These are phyloP conservation scores for Taxawa tesnikishii DNA, from an alignment of 2,329 filamentous ascomycete genomes.

Conservation along the genomic window DNA sequence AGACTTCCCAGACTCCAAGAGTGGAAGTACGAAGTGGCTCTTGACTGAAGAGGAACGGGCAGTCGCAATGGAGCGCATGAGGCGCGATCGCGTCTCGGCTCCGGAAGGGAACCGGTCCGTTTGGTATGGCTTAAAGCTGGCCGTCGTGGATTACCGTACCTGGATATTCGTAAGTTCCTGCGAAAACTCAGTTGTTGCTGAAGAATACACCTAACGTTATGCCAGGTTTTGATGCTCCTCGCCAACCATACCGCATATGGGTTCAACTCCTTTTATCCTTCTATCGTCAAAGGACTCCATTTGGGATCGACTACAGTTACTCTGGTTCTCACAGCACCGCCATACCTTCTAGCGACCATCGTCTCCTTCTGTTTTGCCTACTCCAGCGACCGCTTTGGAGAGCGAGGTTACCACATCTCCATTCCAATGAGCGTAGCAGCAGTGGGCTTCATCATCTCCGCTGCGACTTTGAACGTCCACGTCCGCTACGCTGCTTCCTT, in stretches of 20 bases:
- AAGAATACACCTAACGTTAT: conserved; percentile 16
- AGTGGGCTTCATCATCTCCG: conserved; percentile 47
- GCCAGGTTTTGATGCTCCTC: conserved; percentile 4
- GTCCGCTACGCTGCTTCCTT: conserved; percentile 50
- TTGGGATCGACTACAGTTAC: conserved; percentile 24
- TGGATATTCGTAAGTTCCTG: too few relatives aligned
- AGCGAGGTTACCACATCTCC: conserved; percentile 47
- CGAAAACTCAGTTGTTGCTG: too few relatives aligned
- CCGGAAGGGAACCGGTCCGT: too few relatives aligned
- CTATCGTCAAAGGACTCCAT: conserved; percentile 23
- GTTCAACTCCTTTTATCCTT: conserved; percentile 21
- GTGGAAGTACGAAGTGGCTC: too few relatives aligned
- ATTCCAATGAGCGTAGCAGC: conserved; percentile 42
- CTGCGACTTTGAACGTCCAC: conserved; percentile 43
- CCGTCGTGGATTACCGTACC: too few relatives aligned
- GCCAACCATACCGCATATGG: conserved; percentile 5
- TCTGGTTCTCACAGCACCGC: conserved; percentile 19
- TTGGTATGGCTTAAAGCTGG: too few relatives aligned
- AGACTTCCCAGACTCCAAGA: too few relatives aligned
- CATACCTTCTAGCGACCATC: conserved; percentile 19
- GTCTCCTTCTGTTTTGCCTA: conserved; percentile 9
- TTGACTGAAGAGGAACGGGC: conserved; percentile 60
- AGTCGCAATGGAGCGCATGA: conserved; percentile 41
- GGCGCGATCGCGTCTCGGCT: too few relatives aligned
- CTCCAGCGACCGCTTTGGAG: conserved; percentile 15